Evolutionary conservation across 768 basidiomycete genomes (phyloP).

Genomic region (Trametes meyenii): DNA sequence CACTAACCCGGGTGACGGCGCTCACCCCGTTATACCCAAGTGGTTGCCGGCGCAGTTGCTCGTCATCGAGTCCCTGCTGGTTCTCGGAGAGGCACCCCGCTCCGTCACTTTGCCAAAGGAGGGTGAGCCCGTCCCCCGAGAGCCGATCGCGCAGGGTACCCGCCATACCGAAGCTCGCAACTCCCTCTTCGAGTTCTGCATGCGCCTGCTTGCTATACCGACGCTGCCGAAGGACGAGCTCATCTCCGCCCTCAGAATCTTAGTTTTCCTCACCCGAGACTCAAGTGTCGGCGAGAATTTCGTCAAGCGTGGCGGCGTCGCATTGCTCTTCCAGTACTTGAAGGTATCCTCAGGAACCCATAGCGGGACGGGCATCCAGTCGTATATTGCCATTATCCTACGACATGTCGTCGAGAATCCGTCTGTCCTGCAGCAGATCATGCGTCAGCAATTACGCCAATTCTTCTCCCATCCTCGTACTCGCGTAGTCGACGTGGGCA

Average conservation of each 20-base stretch:
- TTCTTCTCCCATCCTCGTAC: slow-evolving; percentile 78
- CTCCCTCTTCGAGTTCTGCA: slow-evolving; percentile 74
- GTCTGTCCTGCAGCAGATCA: slow-evolving; percentile 62
- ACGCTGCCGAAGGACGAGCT: slow-evolving; percentile 79
- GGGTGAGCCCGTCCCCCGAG: slow-evolving; percentile 58
- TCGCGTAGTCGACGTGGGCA: slow-evolving; percentile 65
- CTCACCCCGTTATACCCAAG: slow-evolving; percentile 64
- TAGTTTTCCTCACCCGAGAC: slow-evolving; percentile 84
- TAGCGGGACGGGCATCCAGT: slow-evolving; percentile 61
- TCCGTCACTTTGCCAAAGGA: slow-evolving; percentile 69
- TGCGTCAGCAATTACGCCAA: slow-evolving; percentile 81
- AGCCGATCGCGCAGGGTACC: slow-evolving; percentile 61
- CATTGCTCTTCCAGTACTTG: slow-evolving; percentile 66
- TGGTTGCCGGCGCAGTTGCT: slow-evolving; percentile 90
- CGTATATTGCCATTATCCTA: slow-evolving; percentile 85
- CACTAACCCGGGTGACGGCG: slow-evolving; percentile 55
- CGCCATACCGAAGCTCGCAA: slow-evolving; percentile 60
- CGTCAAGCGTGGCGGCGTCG: slow-evolving; percentile 65
- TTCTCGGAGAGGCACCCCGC: slow-evolving; percentile 72
- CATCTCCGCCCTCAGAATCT: slow-evolving; percentile 76
- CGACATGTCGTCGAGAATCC: slow-evolving; percentile 89
- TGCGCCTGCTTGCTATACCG: slow-evolving; percentile 67
- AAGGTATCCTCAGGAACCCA: slow-evolving; percentile 56
- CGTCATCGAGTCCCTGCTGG: slow-evolving; percentile 82
- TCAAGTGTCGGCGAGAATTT: slow-evolving; percentile 65